Evolutionary conservation across 495 filamentous ascomycete species (phyloP), one percentile per base, ranked within the genome.

Genomic region (Mycothermus thermophilus): DNA sequence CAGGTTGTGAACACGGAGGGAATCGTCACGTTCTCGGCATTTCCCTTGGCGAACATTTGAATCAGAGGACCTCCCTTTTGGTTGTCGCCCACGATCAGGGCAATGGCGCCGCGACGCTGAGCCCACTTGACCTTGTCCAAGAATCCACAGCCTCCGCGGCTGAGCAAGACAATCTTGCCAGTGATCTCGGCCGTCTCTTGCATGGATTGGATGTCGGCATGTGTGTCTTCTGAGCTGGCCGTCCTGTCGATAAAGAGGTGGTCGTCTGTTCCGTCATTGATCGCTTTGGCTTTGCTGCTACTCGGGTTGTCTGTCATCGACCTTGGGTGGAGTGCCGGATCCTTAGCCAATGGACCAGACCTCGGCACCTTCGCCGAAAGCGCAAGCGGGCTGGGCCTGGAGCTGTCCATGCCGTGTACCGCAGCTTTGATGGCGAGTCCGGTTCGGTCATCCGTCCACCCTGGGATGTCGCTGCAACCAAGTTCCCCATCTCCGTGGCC

Each of bases 401-500:
- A 47, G 38, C 43, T 47, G 32, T 38, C 40, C 17, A 35, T 25
- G 11, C 37, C 41, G 17, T 46, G 47, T 15, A 40, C 19, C 4
- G 39, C 19, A 11, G 37, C 24, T 33, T 50, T 50, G 19, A 35
- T 32, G 16, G 47, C 33, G 13, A 56, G 30, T 18, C 55, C 62
- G 22, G 52, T 41, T 38, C 54, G 52, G 30, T 46, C 44, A 27
- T 56, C 76, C 24, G 72, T 74, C 88, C 90, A 95, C 3, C 83
- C 86, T 1, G 84, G 83, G n/a, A 94, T 79, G 69, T 96, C 90
- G 43, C 88, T 93, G 56, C 90, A 97, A 16, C 92, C 90, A n/a
- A 95, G 64, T 62, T 97, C 87, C 0, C 88, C 84, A 48, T 85
- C 81, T 1, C 69, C 57, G 13, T 76, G 72, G 12, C 75, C 69